Evolutionary conservation across 495 filamentous ascomycete genomes (phyloP), one percentile per base, ranked within the genome.

Genomic region (Physcia stellaris): DNA sequence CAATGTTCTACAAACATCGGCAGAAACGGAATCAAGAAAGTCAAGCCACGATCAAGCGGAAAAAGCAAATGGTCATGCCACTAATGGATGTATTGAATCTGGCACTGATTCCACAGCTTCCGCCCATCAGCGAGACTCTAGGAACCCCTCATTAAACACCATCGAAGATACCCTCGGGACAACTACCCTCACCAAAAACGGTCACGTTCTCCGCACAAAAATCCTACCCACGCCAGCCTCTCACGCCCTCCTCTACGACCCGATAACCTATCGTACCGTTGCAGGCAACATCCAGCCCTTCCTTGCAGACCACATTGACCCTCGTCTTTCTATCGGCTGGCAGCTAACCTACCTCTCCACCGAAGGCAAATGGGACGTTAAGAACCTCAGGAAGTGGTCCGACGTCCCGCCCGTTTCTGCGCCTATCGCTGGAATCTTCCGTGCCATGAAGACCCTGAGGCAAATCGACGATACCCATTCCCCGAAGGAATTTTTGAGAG

Each of bases 281-380:
- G 73, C 79, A 15, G 87, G 85, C 0, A 64, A 94, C 11, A 77
- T 94, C 37, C 79, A 85, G 16, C 75, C 82, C 43, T 95, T 94
- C 48, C 65, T 96, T 28, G 63, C 70, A 19, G 62, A 70, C 12
- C 71, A 86, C 42, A 59, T 94, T 40, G 86, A 86, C 31, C 66
- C 76, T 35, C 80, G 83, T 4, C 70, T 96, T 13, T 77, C 71
- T 5, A 71, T 86, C 4, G 83, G 79, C 12, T 96, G 88, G 88
- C 88, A 96, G 60, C 63, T 95, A 13, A 79, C 85, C 49, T 74
- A 85, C 53, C 71, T 96, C 18, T 80, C 78, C 26, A 82, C 77
- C 2, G 82, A 83, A 39, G 86, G 87, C 10, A 96, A 96, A 61
- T 95, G 88, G 88, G 87, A 94, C 53, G 83, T 96, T 41, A 95